Evolutionary conservation across 306 rosid genomes (phyloP).

Genomic region (Morella rubra): DNA sequence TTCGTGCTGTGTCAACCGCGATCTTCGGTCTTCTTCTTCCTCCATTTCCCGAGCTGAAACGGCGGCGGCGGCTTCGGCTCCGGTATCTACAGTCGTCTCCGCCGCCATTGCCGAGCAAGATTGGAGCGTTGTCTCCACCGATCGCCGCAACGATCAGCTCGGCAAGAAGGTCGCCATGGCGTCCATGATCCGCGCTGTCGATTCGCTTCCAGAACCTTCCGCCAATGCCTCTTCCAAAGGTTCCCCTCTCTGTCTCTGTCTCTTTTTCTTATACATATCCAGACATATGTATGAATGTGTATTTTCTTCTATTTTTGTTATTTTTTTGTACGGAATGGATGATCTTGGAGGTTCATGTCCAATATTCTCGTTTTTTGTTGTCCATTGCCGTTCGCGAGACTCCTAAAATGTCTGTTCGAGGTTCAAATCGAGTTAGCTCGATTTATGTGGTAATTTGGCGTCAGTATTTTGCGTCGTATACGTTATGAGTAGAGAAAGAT

Average conservation of each 20-base stretch:
- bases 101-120: conserved; percentile 47
- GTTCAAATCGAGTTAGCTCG: neutral
- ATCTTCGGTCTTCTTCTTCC: conserved; percentile 6
- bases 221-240: conserved; percentile 66
- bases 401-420: neutral
- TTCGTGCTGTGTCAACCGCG: conserved; percentile 29
- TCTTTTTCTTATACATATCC: neutral
- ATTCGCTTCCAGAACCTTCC: conserved; percentile 53
- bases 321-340: neutral
- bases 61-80: conserved; percentile 14
- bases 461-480: neutral
- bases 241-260: conserved; percentile 6
- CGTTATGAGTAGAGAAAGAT: neutral
- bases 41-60: conserved; percentile 32
- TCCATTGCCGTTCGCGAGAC: neutral
- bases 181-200: conserved; percentile 49
- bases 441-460: neutral
- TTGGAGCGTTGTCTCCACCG: conserved; percentile 39
- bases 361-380: neutral
- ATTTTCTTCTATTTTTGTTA: neutral
- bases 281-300: neutral
- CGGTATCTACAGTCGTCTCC: conserved; percentile 4
- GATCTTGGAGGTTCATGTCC: neutral
- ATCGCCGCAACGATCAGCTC: conserved; percentile 47
- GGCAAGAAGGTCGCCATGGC: conserved; percentile 48